Evolutionary conservation across 2,329 filamentous ascomycete genomes (phyloP).

Genomic region (Paracoccidioides brasiliensis): DNA sequence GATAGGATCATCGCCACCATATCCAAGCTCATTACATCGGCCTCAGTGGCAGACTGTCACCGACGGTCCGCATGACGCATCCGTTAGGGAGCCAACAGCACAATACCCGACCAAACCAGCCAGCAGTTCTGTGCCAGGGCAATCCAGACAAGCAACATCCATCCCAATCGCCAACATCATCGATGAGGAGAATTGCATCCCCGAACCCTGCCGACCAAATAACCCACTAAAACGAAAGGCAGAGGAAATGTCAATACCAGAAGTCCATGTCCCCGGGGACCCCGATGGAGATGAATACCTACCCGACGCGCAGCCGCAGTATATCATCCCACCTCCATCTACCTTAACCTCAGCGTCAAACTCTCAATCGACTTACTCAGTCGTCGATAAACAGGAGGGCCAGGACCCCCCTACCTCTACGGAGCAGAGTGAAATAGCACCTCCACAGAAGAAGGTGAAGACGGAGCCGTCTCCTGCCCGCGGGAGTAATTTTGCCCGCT

Average conservation of each 20-base stretch:
- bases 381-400: background rate
- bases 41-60: background rate
- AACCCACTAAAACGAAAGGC: conserved; percentile 2
- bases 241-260: background rate
- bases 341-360: background rate
- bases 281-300: background rate
- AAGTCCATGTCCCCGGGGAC: background rate
- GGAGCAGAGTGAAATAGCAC: background rate
- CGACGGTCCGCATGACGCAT: background rate
- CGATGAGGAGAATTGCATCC: background rate
- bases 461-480: conserved; percentile 12
- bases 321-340: background rate
- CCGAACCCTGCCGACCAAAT: background rate
- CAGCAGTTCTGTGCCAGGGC: background rate
- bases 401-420: background rate
- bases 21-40: too few species aligned
- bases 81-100: too few species aligned
- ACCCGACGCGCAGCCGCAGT: conserved; percentile 4
- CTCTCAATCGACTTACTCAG: background rate
- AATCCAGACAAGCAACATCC: background rate
- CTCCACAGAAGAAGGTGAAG: conserved; percentile 1
- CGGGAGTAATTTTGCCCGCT: conserved; percentile 18
- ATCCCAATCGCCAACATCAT: background rate
- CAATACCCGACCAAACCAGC: background rate
- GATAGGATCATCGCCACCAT: too few species aligned